Base-by-base conservation (phyloP, 148 eudicot genomes). In the Bassia scoparia region DNA sequence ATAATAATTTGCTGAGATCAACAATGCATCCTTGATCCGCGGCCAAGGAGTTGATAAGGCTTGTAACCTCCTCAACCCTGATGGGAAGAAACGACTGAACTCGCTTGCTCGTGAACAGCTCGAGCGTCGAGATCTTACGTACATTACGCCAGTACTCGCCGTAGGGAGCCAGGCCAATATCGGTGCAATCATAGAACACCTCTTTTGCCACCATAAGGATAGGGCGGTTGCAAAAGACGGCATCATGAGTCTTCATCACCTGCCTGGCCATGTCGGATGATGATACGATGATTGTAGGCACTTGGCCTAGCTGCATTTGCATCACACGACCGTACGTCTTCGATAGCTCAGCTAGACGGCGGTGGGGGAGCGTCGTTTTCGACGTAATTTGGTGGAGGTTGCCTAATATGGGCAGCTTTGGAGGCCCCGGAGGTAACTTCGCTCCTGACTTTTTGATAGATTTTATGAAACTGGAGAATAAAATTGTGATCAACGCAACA, bases 241-340 rank as follows among this genome's bases (percentile, higher is more conserved):
- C 23, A 27, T 84, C 86, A 33, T 84, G 82, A 3, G 81, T 79
- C 13, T 78, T 80, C 81, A 84, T 67, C 15, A 81, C 67, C 52
- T 73, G 67, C 30, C 15, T 74, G 0, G 81, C 81, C 75, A 74
- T 59, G 8, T 70, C 78, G 5, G 78, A 46, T 9, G 84, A 78
- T 2, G 84, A 35, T 0, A 81, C 66, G 0, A 81, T 71, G 0
- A 81, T 6, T 0, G 81, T 71, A 27, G 75, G 67, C 0, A 81
- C 61, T 44, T 76, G 35, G 2, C 84, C 81, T 11, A 81, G 70
- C 18, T 77, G 78, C 0, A 81, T 72, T n/a, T 44, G 49, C 81
- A 81, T 74, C 54, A 78, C 49, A 18, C 61, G 79, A 16, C 82
- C 82, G 17, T 78, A 72, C 31, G 13, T 17, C 67, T 12, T 35